Percentiles rank a stretch among this genome's conserved stretches.
Evolutionary conservation across 768 basidiomycete genomes (phyloP).

Genomic region (Podaxis sp.): DNA sequence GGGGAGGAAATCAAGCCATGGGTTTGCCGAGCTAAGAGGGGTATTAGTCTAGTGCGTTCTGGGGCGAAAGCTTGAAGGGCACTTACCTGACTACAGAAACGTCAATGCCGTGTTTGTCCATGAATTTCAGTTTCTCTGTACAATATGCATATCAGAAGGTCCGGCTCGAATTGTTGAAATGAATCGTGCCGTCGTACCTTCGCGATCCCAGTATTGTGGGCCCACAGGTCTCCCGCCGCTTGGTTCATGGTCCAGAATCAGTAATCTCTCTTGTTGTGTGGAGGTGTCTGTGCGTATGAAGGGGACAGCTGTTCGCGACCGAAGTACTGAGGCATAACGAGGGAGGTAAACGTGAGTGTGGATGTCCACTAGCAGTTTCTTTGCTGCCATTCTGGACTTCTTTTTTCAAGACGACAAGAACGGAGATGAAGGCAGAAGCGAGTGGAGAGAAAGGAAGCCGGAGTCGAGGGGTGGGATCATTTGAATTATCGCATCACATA

Average conservation of each 20-base stretch:
- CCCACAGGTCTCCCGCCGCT: conserved; percentile 80
- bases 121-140: conserved; percentile 75
- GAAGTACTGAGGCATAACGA: conserved; percentile 69
- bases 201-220: conserved; percentile 77
- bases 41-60: too few species aligned
- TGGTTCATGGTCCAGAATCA: conserved; percentile 81
- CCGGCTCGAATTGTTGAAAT: background rate
- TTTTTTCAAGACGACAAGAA: too few species aligned
- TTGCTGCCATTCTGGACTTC: conserved; percentile 19
- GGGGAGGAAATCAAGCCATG: conserved; percentile 87
- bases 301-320: conserved; percentile 62
- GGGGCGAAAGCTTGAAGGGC: conserved; percentile 1
- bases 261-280: conserved; percentile 57
- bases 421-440: too few species aligned
- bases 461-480: background rate
- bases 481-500: background rate
- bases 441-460: background rate
- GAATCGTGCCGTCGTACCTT: conserved; percentile 22
- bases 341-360: conserved; percentile 89
- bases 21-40: conserved; percentile 73
- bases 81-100: conserved; percentile 73
- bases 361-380: conserved; percentile 65
- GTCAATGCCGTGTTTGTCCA: conserved; percentile 81
- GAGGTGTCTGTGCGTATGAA: conserved; percentile 55
- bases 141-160: background rate